phyloP scores from a whole-genome alignment of 2,329 filamentous ascomycete species.

The Rasamsonia emersonii region DNA sequence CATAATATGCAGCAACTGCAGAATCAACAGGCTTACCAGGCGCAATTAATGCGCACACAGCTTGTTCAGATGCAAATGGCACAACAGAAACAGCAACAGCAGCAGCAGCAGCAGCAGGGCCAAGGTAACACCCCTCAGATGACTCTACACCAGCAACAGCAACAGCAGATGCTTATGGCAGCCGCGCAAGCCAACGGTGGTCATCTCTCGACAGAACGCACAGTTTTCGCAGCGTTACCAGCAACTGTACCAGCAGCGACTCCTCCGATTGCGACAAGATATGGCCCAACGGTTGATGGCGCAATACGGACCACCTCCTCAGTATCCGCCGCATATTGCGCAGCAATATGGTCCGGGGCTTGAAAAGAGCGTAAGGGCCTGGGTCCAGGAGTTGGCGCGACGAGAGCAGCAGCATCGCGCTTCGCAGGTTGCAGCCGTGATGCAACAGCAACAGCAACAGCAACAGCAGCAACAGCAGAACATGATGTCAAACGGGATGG shows the following conservation, averaged over 20 bases:
- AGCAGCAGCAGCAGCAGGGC: constrained; percentile 21
- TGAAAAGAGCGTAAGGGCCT: constrained; percentile 29
- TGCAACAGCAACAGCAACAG: constrained; percentile 20
- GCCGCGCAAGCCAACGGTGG: constrained; percentile 32
- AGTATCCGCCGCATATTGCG: constrained; percentile 30
- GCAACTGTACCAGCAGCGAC: constrained; percentile 27
- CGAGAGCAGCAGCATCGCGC: constrained; percentile 28
- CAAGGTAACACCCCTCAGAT: too few relatives aligned
- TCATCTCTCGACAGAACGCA: constrained; percentile 22
- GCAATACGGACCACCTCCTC: constrained; percentile 30
- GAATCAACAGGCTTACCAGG: constrained; percentile 14
- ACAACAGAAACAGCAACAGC: constrained; percentile 14
- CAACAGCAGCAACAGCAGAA: constrained; percentile 28
- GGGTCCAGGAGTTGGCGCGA: constrained; percentile 30
- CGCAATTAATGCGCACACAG: constrained; percentile 11
- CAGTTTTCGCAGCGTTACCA: constrained; percentile 30
- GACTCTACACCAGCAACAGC: constrained; percentile 19
- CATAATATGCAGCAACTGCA: constrained; percentile 12
- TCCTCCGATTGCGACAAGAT: constrained; percentile 27
- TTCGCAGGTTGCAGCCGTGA: constrained; percentile 20
- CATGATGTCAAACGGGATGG: constrained; percentile 35
- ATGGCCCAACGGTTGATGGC: constrained; percentile 28
- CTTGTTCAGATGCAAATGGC: constrained; percentile 22
- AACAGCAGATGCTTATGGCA: constrained; percentile 30
- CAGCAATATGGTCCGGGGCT: constrained; percentile 29